Conservation (phyloP, 352 stramenopile species). For the Salisapilia sapeloensis region DNA sequence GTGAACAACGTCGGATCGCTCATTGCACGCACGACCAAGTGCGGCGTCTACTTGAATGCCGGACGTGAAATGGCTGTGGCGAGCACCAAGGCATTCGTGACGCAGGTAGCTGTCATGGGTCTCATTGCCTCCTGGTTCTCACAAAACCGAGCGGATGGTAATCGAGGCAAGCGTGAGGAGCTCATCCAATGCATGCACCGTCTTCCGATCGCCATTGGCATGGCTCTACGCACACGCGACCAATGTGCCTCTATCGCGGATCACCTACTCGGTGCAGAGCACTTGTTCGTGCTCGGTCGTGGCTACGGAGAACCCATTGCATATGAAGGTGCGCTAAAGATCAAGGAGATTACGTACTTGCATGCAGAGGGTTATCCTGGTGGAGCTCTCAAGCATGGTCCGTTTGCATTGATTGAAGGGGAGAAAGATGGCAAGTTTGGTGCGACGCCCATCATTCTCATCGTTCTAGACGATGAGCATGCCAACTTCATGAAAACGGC, state of each 20-base stretch:
- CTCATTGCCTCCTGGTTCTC: conserved; percentile 86
- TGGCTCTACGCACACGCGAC: conserved; percentile 87
- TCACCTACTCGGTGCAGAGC: conserved; percentile 78
- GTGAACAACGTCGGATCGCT: conserved; percentile 96
- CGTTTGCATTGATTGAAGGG: conserved; percentile 96
- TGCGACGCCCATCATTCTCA: conserved; percentile 93
- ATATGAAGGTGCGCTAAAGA: conserved; percentile 96
- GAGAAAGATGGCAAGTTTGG: conserved; percentile 87
- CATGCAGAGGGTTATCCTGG: conserved; percentile 97
- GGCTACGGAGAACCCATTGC: conserved; percentile 90
- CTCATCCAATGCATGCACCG: conserved; percentile 93
- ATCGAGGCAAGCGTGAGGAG: conserved; percentile 72
- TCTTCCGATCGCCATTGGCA: conserved; percentile 95
- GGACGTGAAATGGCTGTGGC: conserved; percentile 96
- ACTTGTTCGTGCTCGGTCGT: conserved; percentile 92
- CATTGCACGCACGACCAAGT: conserved; percentile 88
- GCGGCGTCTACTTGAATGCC: conserved; percentile 97
- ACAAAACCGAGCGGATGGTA: conserved; percentile 71
- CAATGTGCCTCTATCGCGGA: conserved; percentile 85
- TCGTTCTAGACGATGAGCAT: conserved; percentile 96
- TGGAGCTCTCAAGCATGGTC: conserved; percentile 96
- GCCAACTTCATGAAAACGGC: conserved; percentile 91
- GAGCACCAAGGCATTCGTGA: conserved; percentile 98
- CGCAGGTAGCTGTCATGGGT: conserved; percentile 85
- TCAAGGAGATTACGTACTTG: conserved; percentile 99